phyloP scores from a whole-genome alignment of 148 eudicot genomes.

The Chenopodium formosanum region DNA sequence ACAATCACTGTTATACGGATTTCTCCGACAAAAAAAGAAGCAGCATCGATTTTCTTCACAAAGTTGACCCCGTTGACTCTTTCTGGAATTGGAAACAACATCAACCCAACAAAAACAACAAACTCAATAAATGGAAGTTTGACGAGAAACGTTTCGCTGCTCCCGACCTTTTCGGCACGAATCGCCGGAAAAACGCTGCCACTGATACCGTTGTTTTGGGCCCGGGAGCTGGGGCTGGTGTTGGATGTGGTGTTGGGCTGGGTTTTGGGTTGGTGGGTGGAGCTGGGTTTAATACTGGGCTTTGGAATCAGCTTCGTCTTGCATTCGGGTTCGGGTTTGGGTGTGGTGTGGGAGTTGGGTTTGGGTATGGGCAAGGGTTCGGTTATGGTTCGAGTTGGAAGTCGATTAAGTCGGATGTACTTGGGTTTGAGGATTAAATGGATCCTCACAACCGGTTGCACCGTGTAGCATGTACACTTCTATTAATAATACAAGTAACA shows the following conservation, averaged over 20 bases:
- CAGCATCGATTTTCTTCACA: slow-evolving; percentile 20
- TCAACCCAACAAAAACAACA: slow-evolving; percentile 22
- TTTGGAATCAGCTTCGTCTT: slow-evolving; percentile 51
- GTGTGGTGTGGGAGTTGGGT: slow-evolving; percentile 61
- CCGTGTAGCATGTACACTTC: neutral
- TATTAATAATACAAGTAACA: neutral
- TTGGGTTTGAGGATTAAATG: slow-evolving; percentile 30
- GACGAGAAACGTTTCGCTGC: slow-evolving; percentile 33
- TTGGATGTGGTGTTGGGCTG: slow-evolving; percentile 64
- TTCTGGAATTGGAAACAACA: slow-evolving; percentile 46
- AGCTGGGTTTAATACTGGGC: slow-evolving; percentile 42
- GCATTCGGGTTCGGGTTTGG: slow-evolving; percentile 63
- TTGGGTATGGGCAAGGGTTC: slow-evolving; percentile 58
- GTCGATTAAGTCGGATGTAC: slow-evolving; percentile 22
- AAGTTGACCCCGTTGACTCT: slow-evolving; percentile 27
- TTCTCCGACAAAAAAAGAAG: slow-evolving; percentile 5
- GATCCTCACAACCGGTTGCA: neutral
- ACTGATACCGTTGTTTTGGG: slow-evolving; percentile 29
- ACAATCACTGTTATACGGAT: neutral
- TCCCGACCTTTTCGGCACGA: slow-evolving; percentile 4
- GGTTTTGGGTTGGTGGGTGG: slow-evolving; percentile 67
- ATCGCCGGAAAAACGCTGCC: slow-evolving; percentile 25
- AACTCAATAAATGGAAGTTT: slow-evolving; percentile 17
- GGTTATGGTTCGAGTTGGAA: slow-evolving; percentile 48
- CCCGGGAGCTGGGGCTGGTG: slow-evolving; percentile 61